These are phyloP conservation scores for Candida ovalis DNA, from an alignment of 805 yeast genomes.

Conservation along the genomic window DNA sequence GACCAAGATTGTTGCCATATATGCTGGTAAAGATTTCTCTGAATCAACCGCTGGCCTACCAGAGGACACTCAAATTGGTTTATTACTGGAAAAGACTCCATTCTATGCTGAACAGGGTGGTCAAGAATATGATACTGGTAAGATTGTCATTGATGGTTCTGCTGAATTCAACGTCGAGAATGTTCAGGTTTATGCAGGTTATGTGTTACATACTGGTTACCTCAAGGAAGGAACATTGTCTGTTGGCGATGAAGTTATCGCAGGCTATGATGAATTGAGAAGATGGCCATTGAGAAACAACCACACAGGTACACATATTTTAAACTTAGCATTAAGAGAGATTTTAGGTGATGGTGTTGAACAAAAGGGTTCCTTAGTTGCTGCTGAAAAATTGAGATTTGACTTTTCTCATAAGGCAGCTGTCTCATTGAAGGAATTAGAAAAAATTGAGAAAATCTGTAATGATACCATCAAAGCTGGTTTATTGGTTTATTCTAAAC, in stretches of 20 bases:
- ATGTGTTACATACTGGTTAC: slow-evolving; percentile 90
- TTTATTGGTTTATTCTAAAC: slow-evolving; percentile 73
- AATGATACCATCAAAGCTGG: slow-evolving; percentile 70
- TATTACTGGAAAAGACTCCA: slow-evolving; percentile 84
- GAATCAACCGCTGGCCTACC: slow-evolving; percentile 34
- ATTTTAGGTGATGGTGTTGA: slow-evolving; percentile 85
- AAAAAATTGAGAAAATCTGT: slow-evolving; percentile 69
- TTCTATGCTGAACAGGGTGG: slow-evolving; percentile 99
- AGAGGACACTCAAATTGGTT: slow-evolving; percentile 60
- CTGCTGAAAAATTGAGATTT: slow-evolving; percentile 91
- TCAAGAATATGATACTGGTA: slow-evolving; percentile 95
- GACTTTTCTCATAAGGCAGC: slow-evolving; percentile 95
- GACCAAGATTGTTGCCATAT: slow-evolving; percentile 68
- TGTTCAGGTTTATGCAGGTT: slow-evolving; percentile 91
- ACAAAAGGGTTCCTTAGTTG: slow-evolving; percentile 95
- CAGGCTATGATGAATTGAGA: slow-evolving; percentile 87
- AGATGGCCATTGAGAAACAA: slow-evolving; percentile 96
- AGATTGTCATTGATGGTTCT: slow-evolving; percentile 79
- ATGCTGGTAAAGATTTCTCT: slow-evolving; percentile 61
- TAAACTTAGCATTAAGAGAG: slow-evolving; percentile 83
- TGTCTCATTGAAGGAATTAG: slow-evolving; percentile 65
- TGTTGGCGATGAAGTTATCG: slow-evolving; percentile 70
- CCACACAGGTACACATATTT: slow-evolving; percentile 97
- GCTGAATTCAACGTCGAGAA: slow-evolving; percentile 88
- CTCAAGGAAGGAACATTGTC: slow-evolving; percentile 71